Conservation (phyloP, 257 asterid genomes). For the Hygrophila difformis region DNA sequence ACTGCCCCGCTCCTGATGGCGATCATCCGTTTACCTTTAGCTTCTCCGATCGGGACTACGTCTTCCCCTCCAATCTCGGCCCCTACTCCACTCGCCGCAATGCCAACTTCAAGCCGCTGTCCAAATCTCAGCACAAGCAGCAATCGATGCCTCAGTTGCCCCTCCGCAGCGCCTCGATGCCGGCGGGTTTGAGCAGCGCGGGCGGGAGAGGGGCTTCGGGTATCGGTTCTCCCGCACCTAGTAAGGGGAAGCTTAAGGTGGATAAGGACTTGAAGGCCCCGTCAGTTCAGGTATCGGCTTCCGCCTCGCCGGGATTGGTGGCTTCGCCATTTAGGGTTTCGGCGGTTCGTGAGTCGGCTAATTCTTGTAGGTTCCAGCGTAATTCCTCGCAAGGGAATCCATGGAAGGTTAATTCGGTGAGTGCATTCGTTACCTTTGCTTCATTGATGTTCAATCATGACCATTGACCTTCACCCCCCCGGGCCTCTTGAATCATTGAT, state of each 20-base stretch:
- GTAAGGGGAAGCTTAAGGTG: constrained; percentile 46
- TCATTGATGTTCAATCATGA: neutral
- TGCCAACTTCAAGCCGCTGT: constrained; percentile 21
- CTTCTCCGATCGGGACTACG: constrained; percentile 84
- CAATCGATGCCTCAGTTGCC: constrained; percentile 25
- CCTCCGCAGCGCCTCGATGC: constrained; percentile 40
- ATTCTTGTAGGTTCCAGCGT: constrained; percentile 24
- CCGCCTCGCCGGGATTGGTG: constrained; percentile 30
- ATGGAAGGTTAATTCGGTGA: constrained; percentile 48
- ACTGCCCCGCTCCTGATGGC: constrained; percentile 16
- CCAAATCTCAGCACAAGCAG: constrained; percentile 33
- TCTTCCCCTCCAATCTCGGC: constrained; percentile 81
- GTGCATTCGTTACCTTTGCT: constrained; percentile 13
- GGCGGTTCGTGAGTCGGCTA: constrained; percentile 18
- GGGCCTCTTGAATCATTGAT: too few species aligned
- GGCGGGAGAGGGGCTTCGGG: constrained; percentile 22
- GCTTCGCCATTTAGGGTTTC: constrained; percentile 26
- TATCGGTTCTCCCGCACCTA: too few species aligned
- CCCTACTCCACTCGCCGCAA: constrained; percentile 75
- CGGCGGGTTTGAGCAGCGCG: constrained; percentile 25
- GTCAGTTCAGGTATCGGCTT: constrained; percentile 48
- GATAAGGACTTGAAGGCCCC: constrained; percentile 55
- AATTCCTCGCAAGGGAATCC: constrained; percentile 18
- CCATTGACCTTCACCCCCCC: neutral
- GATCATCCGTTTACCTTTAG: constrained; percentile 36